Evolutionary conservation across 768 basidiomycete species (phyloP).

Genomic region (Termitomyces sp.): DNA sequence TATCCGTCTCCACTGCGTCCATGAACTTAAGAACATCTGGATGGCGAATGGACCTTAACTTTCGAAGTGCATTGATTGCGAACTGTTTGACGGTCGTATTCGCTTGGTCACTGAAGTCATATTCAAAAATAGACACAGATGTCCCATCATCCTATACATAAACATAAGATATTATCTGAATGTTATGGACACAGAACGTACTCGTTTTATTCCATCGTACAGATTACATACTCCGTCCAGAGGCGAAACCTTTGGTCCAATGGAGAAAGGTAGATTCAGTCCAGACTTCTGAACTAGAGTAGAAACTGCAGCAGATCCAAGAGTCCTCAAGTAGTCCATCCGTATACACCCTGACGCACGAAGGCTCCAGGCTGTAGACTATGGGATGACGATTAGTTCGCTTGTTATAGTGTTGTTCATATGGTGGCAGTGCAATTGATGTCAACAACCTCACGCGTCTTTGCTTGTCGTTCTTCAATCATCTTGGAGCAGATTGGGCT

Average conservation of each 20-base stretch:
- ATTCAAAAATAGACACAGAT: constrained; percentile 87
- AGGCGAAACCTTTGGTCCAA: constrained; percentile 67
- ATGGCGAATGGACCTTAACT: constrained; percentile 87
- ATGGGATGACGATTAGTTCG: neutral
- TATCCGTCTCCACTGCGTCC: constrained; percentile 88
- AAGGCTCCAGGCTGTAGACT: neutral
- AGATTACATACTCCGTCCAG: constrained; percentile 78
- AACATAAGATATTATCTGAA: constrained; percentile 8
- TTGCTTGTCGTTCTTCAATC: neutral
- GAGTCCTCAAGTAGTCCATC: constrained; percentile 80
- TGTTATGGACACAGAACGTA: constrained; percentile 22
- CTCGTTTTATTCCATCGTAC: constrained; percentile 86
- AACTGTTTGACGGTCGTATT: constrained; percentile 61
- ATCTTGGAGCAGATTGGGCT: neutral
- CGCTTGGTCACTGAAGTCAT: constrained; percentile 62
- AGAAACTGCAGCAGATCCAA: constrained; percentile 84
- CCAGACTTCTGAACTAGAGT: constrained; percentile 92
- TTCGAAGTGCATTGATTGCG: constrained; percentile 86
- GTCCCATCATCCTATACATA: constrained; percentile 76
- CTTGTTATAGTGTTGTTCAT: neutral
- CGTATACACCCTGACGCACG: neutral
- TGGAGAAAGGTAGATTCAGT: constrained; percentile 80
- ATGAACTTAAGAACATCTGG: constrained; percentile 96
- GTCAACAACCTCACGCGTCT: neutral
- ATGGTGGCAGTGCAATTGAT: constrained; percentile 7